Evolutionary conservation across 257 asterid species (phyloP).

Genomic region (Anisodus acutangulus): DNA sequence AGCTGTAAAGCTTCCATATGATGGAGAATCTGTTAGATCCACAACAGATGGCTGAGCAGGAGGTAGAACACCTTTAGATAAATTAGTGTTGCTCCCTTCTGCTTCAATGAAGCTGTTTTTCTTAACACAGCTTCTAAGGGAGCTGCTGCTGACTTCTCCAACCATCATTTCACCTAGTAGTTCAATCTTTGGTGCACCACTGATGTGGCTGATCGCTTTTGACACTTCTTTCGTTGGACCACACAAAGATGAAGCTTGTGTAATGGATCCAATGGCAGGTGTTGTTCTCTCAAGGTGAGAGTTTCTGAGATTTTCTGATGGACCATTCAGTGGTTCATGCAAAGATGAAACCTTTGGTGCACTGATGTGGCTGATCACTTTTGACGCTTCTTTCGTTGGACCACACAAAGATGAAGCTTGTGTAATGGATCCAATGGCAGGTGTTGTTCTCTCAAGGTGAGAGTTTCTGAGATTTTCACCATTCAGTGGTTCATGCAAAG

Average conservation of each 20-base stretch:
- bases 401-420: conserved; percentile 36
- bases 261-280: conserved; percentile 31
- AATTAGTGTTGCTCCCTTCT: conserved; percentile 39
- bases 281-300: conserved; percentile 30
- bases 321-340: neutral
- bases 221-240: conserved; percentile 38
- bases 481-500: conserved; percentile 1
- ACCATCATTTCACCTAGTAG: conserved; percentile 64
- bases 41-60: conserved; percentile 28
- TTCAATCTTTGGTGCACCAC: conserved; percentile 54
- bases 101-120: conserved; percentile 36
- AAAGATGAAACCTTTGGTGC: conserved; percentile 42
- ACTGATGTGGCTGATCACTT: conserved; percentile 32
- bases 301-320: neutral
- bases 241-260: conserved; percentile 36
- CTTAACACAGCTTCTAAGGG: conserved; percentile 29
- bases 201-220: conserved; percentile 29
- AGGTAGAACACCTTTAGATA: conserved; percentile 28
- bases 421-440: conserved; percentile 33
- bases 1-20: conserved; percentile 54
- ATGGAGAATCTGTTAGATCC: conserved; percentile 38
- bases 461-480: neutral
- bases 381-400: conserved; percentile 36
- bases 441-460: conserved; percentile 31
- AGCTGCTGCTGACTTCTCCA: conserved; percentile 42